A percentile compares a stretch with the other conserved stretches of the same genome.
Evolutionary conservation across 805 yeast genomes (phyloP).

Genomic region (Tetrapisispora namnaoensis): DNA sequence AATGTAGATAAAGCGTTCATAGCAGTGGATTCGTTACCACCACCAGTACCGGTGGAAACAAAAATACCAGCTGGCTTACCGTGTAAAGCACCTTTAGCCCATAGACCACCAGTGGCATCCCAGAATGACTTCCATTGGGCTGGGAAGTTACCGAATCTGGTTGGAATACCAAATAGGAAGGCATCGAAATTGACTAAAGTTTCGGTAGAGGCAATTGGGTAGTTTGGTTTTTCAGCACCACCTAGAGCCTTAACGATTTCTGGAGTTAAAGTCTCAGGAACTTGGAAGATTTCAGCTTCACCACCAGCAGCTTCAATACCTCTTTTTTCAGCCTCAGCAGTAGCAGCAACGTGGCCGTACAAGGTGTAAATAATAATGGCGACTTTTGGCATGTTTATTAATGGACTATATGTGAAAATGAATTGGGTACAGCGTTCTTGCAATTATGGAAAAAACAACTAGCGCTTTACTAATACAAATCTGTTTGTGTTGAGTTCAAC

Average conservation of each 20-base stretch:
- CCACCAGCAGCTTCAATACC: constrained; percentile 69
- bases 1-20: constrained; percentile 53
- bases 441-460: no score
- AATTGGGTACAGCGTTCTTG: background rate
- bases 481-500: no score
- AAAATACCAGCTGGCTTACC: constrained; percentile 72
- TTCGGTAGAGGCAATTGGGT: constrained; percentile 54
- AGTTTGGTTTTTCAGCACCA: constrained; percentile 52
- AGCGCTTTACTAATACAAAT: no score
- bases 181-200: constrained; percentile 63
- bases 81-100: constrained; percentile 64
- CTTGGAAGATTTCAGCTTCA: constrained; percentile 61
- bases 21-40: constrained; percentile 72
- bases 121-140: constrained; percentile 70
- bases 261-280: constrained; percentile 64
- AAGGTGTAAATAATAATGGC: constrained; percentile 74
- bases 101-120: constrained; percentile 69
- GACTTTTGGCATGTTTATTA: constrained; percentile 31
- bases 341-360: constrained; percentile 63
- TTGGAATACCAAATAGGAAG: constrained; percentile 75
- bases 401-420: background rate
- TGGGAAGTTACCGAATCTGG: constrained; percentile 75
- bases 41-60: constrained; percentile 70
- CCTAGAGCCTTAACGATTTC: constrained; percentile 53
- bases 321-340: constrained; percentile 59